Evolutionary conservation across 768 basidiomycete genomes (phyloP), one percentile per base, ranked within the genome.

Genomic region (Rhizopogon rudus): DNA sequence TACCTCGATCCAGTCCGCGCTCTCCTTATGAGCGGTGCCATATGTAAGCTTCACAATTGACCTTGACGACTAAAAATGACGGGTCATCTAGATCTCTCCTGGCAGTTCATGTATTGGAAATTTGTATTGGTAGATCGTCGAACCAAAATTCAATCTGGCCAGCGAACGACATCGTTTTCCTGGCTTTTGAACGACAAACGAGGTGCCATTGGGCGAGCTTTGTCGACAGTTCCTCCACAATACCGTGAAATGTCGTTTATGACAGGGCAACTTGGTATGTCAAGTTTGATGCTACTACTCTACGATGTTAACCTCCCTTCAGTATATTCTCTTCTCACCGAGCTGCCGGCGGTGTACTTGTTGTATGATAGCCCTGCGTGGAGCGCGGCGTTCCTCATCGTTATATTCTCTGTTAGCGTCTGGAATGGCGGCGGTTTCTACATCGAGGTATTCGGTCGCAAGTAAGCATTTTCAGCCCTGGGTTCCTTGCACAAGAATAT

Each of bases 391-490:
- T 97, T 93, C 73, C 71, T 98, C 22, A 72, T 95, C 40, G 60
- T 81, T 60, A 88, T 98, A 43, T 91, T 98, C 64, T 75, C 81
- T 14, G 91, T 93, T 44, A 89, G 89, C 56, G 93, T 89, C 0
- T 98, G 94, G 94, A 98, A 98, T 66, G 95, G 95, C 9, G 93
- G 90, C 22, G 91, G 91, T 1, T 97, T 87, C 76, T 97, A 97
- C 68, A 94, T 97, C 52, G 94, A 97, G 68, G 94, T 97, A 17
- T 97, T 96, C 66, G 94, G 94, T 29, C 84, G 94, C 73, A 96
- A 97, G 94, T 95, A 59, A 61, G 91, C 81, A 25, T 28, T 46
- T 33, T 55, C 46, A 46, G 44, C 12, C 16, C 6, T 10, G 14
- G 33, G 20, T 37, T 14, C 1, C 4, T 9, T 14, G 8, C 20